phyloP scores from a whole-genome alignment of 2,329 filamentous ascomycete species.

The Colletotrichum cordylinicola region DNA sequence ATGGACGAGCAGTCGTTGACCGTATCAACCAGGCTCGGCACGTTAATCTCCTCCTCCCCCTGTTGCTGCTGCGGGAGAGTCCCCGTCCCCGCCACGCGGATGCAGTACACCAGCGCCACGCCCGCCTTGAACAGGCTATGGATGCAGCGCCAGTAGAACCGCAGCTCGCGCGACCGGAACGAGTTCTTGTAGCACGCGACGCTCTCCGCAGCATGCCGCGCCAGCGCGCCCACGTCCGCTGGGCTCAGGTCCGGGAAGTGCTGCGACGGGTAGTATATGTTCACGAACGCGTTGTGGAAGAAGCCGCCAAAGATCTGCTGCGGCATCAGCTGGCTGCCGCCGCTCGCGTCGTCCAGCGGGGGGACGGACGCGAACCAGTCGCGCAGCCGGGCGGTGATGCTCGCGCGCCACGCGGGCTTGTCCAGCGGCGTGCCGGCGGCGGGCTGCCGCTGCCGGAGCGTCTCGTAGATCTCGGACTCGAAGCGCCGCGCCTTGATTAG shows the following conservation, averaged over 20 bases:
- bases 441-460: conserved; percentile 20
- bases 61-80: background rate
- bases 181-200: conserved; percentile 24
- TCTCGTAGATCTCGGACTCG: conserved; percentile 30
- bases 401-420: conserved; percentile 22
- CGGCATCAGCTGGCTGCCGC: conserved; percentile 24
- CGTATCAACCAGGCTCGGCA: background rate
- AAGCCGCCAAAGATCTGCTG: conserved; percentile 26
- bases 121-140: conserved; percentile 29
- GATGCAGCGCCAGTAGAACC: conserved; percentile 32
- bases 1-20: conserved; percentile 28
- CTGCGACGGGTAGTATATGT: conserved; percentile 26
- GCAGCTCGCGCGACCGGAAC: conserved; percentile 27
- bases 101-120: conserved; percentile 27
- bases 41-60: background rate
- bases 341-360: conserved; percentile 10
- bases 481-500: conserved; percentile 25
- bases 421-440: conserved; percentile 21
- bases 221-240: conserved; percentile 22
- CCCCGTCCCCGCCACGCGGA: background rate
- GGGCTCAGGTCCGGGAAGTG: conserved; percentile 18
- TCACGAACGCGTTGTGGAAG: conserved; percentile 22
- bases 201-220: conserved; percentile 19
- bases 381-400: conserved; percentile 22
- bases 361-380: conserved; percentile 25